Evolutionary conservation across 2,329 filamentous ascomycete genomes (phyloP).

Genomic region (Magnaporthales sp.): DNA sequence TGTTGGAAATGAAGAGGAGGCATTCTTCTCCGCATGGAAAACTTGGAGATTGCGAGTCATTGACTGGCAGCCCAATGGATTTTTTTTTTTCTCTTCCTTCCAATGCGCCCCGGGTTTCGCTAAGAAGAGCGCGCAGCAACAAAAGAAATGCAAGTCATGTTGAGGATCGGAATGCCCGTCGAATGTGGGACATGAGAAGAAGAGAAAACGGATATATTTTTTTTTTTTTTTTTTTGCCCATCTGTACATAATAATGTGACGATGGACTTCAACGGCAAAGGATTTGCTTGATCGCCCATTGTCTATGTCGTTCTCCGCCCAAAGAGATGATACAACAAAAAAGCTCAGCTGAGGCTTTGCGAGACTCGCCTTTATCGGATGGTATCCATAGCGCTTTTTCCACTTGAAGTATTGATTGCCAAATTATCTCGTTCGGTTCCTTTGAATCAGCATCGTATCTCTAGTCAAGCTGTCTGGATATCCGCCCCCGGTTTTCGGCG

Average conservation of each 20-base stretch:
- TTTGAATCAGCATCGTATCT: too few species aligned
- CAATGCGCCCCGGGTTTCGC: not conserved
- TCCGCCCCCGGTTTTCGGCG: not conserved
- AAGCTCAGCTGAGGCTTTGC: not conserved
- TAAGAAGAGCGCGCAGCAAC: not conserved
- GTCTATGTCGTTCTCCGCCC: not conserved
- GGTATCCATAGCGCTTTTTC: not conserved
- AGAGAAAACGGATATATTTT: not conserved
- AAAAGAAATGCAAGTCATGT: not conserved
- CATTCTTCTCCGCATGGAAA: not conserved
- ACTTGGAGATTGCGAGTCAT: not conserved
- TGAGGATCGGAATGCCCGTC: not conserved
- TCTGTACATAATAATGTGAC: too few species aligned
- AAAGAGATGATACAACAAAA: not conserved
- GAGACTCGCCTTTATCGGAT: not conserved
- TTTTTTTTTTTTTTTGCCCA: too few species aligned
- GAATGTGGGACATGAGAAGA: not conserved
- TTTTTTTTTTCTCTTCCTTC: too few species aligned
- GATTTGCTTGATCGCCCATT: not conserved
- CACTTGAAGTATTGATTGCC: not conserved
- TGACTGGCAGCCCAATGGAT: not conserved
- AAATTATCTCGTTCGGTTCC: not conserved
- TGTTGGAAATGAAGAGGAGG: not conserved
- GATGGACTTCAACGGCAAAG: not conserved
- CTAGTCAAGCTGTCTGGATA: not conserved